Conservation (phyloP, 768 basidiomycete species). For the Podaxis carcinomalis region DNA sequence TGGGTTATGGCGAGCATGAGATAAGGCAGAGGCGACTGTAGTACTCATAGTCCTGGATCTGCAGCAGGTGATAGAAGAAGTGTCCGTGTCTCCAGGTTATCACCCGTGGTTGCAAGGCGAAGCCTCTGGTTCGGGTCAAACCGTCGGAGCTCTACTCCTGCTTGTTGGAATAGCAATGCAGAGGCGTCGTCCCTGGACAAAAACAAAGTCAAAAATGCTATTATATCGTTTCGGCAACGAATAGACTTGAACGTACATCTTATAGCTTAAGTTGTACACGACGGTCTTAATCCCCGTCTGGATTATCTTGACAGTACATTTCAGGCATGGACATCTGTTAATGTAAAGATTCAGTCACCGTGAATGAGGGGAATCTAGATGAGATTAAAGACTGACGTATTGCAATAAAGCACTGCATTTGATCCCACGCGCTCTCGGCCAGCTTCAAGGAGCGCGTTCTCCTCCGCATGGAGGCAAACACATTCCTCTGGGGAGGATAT, state of each 20-base stretch:
- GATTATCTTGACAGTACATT: constrained; percentile 95
- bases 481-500: constrained; percentile 65
- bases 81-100: constrained; percentile 13
- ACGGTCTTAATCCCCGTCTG: constrained; percentile 91
- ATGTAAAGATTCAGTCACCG: not conserved
- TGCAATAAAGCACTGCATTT: constrained; percentile 91
- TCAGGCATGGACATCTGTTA: constrained; percentile 91
- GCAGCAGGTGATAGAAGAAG: constrained; percentile 4
- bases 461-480: constrained; percentile 95
- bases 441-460: constrained; percentile 93
- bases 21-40: too few species aligned
- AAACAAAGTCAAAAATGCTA: not conserved
- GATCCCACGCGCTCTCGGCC: constrained; percentile 85
- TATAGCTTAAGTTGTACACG: constrained; percentile 92
- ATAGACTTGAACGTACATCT: constrained; percentile 63
- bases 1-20: too few species aligned
- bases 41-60: not conserved
- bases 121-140: constrained; percentile 46
- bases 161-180: constrained; percentile 71
- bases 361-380: not conserved
- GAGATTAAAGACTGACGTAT: constrained; percentile 65
- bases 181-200: constrained; percentile 74
- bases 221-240: not conserved
- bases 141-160: constrained; percentile 76
- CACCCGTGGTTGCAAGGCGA: constrained; percentile 21